Percentiles rank a stretch among this genome's conserved stretches.
These are phyloP conservation scores for Russula foetens DNA, from an alignment of 768 basidiomycete genomes.

Conservation along the genomic window DNA sequence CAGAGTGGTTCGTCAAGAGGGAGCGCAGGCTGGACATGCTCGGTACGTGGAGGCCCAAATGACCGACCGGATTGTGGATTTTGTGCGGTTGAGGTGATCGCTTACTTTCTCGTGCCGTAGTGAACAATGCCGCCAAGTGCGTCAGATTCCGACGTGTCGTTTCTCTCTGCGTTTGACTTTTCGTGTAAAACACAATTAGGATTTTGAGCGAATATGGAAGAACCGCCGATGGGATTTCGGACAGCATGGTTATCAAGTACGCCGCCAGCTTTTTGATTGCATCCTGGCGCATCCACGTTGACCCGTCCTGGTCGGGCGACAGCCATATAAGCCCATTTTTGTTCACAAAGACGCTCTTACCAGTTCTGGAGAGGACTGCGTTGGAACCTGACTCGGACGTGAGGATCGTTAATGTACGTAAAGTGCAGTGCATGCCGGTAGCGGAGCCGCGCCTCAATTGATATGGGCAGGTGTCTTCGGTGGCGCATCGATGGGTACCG, in stretches of 20 bases:
- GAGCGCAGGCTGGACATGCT: conserved; percentile 39
- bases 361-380: conserved; percentile 44
- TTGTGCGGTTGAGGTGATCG: neutral
- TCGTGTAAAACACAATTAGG: neutral
- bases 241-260: conserved; percentile 40
- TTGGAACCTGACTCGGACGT: conserved; percentile 43
- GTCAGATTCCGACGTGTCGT: conserved; percentile 11
- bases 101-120: conserved; percentile 22
- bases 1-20: conserved; percentile 31
- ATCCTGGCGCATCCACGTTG: neutral
- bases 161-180: no score
- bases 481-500: conserved; percentile 1
- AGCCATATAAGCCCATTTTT: conserved; percentile 48
- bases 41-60: conserved; percentile 27
- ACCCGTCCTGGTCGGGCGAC: conserved; percentile 13
- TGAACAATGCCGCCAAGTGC: conserved; percentile 51
- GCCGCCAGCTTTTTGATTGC: neutral
- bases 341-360: conserved; percentile 46
- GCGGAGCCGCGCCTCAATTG: neutral
- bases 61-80: conserved; percentile 9
- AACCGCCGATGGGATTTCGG: conserved; percentile 14
- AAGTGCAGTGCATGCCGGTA: no score
- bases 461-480: conserved; percentile 18
- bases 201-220: conserved; percentile 13
- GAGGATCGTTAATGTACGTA: conserved; percentile 47